Evolutionary conservation across 805 yeast genomes (phyloP), one percentile per base, ranked within the genome.

Genomic region (Teunomyces aglyptinius): DNA sequence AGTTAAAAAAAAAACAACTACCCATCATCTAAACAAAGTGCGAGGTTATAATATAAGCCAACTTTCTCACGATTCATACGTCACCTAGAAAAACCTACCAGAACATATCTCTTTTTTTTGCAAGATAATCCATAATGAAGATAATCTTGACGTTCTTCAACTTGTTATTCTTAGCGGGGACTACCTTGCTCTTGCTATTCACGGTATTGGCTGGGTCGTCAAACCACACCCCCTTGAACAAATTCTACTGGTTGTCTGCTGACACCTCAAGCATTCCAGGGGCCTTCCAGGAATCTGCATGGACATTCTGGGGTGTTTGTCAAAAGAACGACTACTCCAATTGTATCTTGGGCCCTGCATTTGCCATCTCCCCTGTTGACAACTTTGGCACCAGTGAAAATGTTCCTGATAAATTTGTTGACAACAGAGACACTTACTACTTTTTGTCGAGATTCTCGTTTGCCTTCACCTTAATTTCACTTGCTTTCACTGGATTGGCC

Each of bases 221-320:
- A 12, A 58, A 67, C 34, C 74, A 80, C 36, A 77, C 65, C 71
- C 89, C 91, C 22, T 63, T 89, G 57, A 77, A 79, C 58, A 67
- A 75, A 49, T 86, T 89, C 66, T 90, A 85, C 70, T 89, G 94
- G 91, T 60, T 91, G 35, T 73, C 81, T 59, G 96, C 89, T 22
- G 84, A 83, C 57, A 89, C 96, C 42, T 60, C 78, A 3, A 67
- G 63, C 34, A 78, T 84, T 48, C 46, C 74, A 53, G 63, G 71
- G 38, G 85, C 86, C 6, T 68, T 76, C 24, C 63, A 62, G 31
- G 60, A 65, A 12, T 72, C 89, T 2, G 81, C 91, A 57, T 91
- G 97, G 97, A 86, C 91, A 8, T 80, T 80, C 65, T 91, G 92
- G 78, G 83, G 85, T 51, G 73, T 85, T 39, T 83, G 89, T 64